Conservation (phyloP, 2,329 filamentous ascomycete species). For the Byssothecium circinans region DNA sequence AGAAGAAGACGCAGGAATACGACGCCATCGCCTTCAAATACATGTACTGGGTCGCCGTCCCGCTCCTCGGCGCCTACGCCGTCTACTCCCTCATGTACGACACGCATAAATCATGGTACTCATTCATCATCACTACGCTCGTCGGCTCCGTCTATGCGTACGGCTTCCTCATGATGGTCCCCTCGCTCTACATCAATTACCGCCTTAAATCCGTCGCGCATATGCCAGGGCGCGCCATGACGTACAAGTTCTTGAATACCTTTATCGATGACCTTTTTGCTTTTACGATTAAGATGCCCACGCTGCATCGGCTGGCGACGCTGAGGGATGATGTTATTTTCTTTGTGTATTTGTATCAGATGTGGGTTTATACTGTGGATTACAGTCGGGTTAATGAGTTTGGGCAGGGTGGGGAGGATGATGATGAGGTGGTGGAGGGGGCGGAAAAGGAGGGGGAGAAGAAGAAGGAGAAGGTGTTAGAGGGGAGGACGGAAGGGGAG, state of each 20-base stretch:
- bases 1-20: conserved; percentile 98
- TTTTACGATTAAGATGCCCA: conserved; percentile 99
- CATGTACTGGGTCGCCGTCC: conserved; percentile 89
- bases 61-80: conserved; percentile 85
- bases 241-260: conserved; percentile 97
- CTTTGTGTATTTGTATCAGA: conserved; percentile 95
- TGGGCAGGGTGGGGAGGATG: conserved; percentile 94
- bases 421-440: conserved; percentile 55
- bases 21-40: conserved; percentile 98
- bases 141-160: conserved; percentile 97
- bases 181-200: conserved; percentile 98
- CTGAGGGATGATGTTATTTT: conserved; percentile 96
- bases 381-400: conserved; percentile 95
- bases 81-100: conserved; percentile 91
- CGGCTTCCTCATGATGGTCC: conserved; percentile 99
- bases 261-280: conserved; percentile 99
- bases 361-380: conserved; percentile 89
- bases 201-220: conserved; percentile 87
- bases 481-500: conserved; percentile 36
- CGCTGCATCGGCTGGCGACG: conserved; percentile 87
- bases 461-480: conserved; percentile 44
- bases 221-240: conserved; percentile 96
- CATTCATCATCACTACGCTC: conserved; percentile 89
- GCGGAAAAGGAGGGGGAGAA: conserved; percentile 47
- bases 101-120: conserved; percentile 97